Evolutionary conservation across 2,329 filamentous ascomycete species (phyloP), one percentile per base, ranked within the genome.

Genomic region (Sclerotinia minor): DNA sequence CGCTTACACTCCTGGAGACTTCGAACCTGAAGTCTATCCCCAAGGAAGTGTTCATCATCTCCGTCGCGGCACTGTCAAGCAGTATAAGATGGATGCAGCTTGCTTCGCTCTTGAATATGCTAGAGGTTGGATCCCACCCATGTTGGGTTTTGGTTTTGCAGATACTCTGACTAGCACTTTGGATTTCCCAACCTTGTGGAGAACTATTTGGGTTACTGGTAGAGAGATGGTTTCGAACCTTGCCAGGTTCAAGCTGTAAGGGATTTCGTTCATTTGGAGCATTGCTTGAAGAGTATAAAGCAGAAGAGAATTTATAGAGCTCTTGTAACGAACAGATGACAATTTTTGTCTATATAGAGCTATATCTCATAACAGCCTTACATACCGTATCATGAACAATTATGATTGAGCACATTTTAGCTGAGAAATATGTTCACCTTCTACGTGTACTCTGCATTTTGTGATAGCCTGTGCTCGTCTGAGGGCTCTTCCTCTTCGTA

Each of bases 121-220:
- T 58, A 84, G 89, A 73, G 92, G 93, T 71, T 96, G 92, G 92
- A 96, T 97, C 79, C 93, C 93, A 58, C 91, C 91, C 68, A 96
- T 97, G 93, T 82, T 97, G 64, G 90, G 91, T 79, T 96, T 96
- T 79, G 93, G 93, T 69, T 94, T 90, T 78, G 91, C 92, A 71
- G 93, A 96, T 79, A 88, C 86, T 58, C 83, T 96, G 69, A 87
- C 84, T 66, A 93, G 89, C 79, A 96, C 92, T 5, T 82, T 96
- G 72, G 93, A 96, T 79, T 85, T 96, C 77, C 87, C 86, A n/a
- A 96, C 92, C 1, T 79, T 96, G 75, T 95, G 90, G 90, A 85
- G 85, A 75, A 96, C 91, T n/a, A 86, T 86, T 45, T 83, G 81
- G 71, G 83, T 94, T 69, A 96, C 92, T 1, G 92, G 82, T 2